Base-by-base conservation (phyloP, 345 rosid species). In the Pugionium cornutum region DNA sequence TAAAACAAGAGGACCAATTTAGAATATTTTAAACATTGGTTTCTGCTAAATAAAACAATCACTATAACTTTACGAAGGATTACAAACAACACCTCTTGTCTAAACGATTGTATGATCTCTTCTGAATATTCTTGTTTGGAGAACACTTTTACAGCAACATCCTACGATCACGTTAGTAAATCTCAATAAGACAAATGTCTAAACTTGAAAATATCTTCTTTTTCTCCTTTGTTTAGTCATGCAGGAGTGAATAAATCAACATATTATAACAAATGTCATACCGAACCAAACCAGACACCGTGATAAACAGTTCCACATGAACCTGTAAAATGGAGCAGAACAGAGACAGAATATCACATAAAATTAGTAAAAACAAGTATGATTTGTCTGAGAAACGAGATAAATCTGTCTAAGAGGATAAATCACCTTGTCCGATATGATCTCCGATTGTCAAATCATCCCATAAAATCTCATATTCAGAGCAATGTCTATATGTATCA, bases 271-370 rank as follows among this genome's bases (percentile, higher is more conserved):
- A 80, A 85, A 18, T 18, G 18, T 18, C 97, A 64, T 94, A 94
- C 99, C 63, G 97, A 94, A 86, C 94, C 99, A 75, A 80, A 94
- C 99, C 99, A 94, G 80, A 94, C 85, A 52, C 88, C 96, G 53
- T 88, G 96, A 78, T 90, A 90, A 10, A 94, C 99, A 46, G 95
- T 94, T 70, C 99, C 99, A 59, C 99, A 94, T 72, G 97, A 90
- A 76, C 99, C 99, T 94, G 90, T 47, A 46, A 34, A 35, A 57
- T 64, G 53, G 62, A 65, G 76, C 42, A 29, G 9, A 58, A 51
- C 18, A 1, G 28, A 54, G 70, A 74, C 60, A 62, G 40, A 53
- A 36, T 48, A 64, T 76, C 49, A 80, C 67, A 18, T 18, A 18
- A 18, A 18, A 18, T 18, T 18, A 18, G 18, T 18, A 18, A 59